Evolutionary conservation across 2,329 filamentous ascomycete species (phyloP).

Genomic region (Xylaria sp.): DNA sequence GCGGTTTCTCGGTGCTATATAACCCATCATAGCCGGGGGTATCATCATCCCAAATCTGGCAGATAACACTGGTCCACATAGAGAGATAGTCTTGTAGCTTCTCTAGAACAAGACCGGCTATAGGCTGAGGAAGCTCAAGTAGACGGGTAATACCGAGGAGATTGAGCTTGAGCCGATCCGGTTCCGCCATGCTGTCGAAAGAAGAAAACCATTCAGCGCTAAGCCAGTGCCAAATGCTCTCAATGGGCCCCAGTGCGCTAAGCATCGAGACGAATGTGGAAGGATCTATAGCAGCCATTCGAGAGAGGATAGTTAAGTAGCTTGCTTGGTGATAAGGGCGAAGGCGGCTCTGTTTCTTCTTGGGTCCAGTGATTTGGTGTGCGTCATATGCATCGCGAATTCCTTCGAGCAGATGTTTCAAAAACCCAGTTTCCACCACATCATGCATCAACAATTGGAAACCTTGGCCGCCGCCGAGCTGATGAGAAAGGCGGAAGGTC

Average conservation of each 20-base stretch:
- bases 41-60: slow-evolving; percentile 71
- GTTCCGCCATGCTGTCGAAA: slow-evolving; percentile 74
- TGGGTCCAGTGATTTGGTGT: slow-evolving; percentile 84
- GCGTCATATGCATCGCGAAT: slow-evolving; percentile 77
- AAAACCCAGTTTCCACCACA: slow-evolving; percentile 71
- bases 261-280: slow-evolving; percentile 72
- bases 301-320: slow-evolving; percentile 84
- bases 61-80: slow-evolving; percentile 78
- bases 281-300: slow-evolving; percentile 80
- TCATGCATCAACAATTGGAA: slow-evolving; percentile 73
- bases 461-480: slow-evolving; percentile 70
- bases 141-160: slow-evolving; percentile 78
- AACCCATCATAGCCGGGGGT: slow-evolving; percentile 62
- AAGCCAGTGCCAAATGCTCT: slow-evolving; percentile 70
- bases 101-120: slow-evolving; percentile 67
- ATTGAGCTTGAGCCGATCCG: slow-evolving; percentile 76
- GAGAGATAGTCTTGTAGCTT: slow-evolving; percentile 78
- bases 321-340: slow-evolving; percentile 83
- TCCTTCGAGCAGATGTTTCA: slow-evolving; percentile 71
- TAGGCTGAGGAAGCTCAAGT: slow-evolving; percentile 69
- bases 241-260: slow-evolving; percentile 58
- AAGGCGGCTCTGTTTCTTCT: slow-evolving; percentile 74
- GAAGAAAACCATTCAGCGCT: slow-evolving; percentile 74
- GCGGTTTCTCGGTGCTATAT: slow-evolving; percentile 57
- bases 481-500: slow-evolving; percentile 71